Conservation (phyloP, 108 stramenopile genomes). For the Bacterosira constricta region DNA sequence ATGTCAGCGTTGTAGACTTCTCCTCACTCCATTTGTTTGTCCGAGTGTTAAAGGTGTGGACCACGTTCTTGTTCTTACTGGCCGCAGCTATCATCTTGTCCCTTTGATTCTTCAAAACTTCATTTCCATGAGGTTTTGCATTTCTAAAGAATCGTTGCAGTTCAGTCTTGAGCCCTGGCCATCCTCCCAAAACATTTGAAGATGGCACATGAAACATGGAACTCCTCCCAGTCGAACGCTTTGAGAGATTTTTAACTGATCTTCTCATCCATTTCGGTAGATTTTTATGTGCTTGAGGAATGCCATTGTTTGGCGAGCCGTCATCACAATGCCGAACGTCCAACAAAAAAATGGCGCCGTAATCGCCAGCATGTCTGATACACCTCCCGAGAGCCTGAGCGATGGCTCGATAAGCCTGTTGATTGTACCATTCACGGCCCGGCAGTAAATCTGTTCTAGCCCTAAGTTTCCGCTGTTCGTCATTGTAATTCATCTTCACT, state of each 20-base stretch:
- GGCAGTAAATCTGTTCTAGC: conserved; percentile 65
- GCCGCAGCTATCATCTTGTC: conserved; percentile 2
- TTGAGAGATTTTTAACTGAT: conserved; percentile 61
- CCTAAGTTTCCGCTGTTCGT: conserved; percentile 64
- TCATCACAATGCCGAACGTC: conserved; percentile 85
- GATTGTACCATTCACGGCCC: conserved; percentile 87
- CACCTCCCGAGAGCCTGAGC: conserved; percentile 90
- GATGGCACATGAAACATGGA: conserved; percentile 34
- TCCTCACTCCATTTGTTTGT: conserved; percentile 1
- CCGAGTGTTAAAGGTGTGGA: not conserved
- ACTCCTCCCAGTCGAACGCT: conserved; percentile 17
- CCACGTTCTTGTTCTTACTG: not conserved
- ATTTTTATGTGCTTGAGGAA: conserved; percentile 55
- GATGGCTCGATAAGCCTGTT: conserved; percentile 91
- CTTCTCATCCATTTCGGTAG: conserved; percentile 84
- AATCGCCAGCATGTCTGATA: conserved; percentile 89
- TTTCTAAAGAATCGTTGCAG: conserved; percentile 53
- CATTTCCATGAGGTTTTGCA: conserved; percentile 47
- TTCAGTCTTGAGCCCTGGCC: conserved; percentile 46
- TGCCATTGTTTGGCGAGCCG: conserved; percentile 57
- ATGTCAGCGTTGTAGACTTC: not conserved
- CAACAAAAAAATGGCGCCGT: conserved; percentile 84
- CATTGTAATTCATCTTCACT: conserved; percentile 82
- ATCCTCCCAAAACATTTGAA: conserved; percentile 46
- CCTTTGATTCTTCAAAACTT: conserved; percentile 43